Base-by-base conservation (phyloP, 2,329 filamentous ascomycete genomes). In the Ophiostoma montium region DNA sequence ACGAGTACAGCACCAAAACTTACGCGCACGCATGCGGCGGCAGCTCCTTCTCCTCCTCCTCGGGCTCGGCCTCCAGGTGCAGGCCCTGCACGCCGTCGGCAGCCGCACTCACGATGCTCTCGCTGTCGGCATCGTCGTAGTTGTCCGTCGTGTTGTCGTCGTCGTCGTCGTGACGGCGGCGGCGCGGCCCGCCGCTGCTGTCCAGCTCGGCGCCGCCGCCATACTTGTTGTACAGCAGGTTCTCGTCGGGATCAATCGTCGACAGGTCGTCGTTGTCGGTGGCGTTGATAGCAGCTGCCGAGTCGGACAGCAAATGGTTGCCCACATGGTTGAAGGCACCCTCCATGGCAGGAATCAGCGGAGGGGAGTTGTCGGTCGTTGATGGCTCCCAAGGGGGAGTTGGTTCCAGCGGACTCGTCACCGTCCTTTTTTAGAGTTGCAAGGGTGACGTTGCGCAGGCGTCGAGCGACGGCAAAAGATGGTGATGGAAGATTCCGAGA, bases 1-100 rank as follows among this genome's bases (percentile, higher is more conserved):
- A 35, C 19, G 19, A 19, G n/a, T n/a, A 30, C 15, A 30, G 18
- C 19, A 15, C 5, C 2, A n/a, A 32, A 53, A 80, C 84, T 69
- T 80, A 94, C 81, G 89, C 86, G 83, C 90, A 98, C 57, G 94
- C 92, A 70, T 98, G 92, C 54, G 86, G 72, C 23, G 92, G 92
- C 48, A 96, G 78, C 65, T 95, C 87, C 61, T 89, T 89, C 58
- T 94, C 86, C 62, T 94, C 87, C 57, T 94, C 86, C 10, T 72
- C 52, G 56, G 71, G 65, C 63, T 71, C 62, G 55, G 71, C 65
- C 64, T 71, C 63, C 42, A 82, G 62, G 53, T 71, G 75, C 55
- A 80, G 62, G 47, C 80, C 82, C 58, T 80, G 82, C 63, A 82
- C 72, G 44, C 82, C 85, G 56, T 87, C 86, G 30, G 88, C 76